A percentile compares a stretch with the other conserved stretches of the same genome.
Conservation (phyloP, 1,284 basidiomycete genomes). For the Clitocybe nebularis region DNA sequence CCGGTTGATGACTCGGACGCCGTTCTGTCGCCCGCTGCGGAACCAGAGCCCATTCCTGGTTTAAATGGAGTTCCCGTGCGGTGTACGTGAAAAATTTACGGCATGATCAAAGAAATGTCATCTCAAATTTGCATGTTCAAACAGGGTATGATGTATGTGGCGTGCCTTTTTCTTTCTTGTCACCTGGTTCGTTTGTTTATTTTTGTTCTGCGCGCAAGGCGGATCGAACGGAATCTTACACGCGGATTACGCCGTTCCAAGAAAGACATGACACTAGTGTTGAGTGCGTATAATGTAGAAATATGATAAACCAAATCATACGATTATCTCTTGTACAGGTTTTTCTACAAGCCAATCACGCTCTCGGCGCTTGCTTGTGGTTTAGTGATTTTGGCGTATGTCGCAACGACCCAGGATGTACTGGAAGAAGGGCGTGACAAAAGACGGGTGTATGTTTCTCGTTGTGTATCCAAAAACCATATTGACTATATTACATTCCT, state of each 20-base stretch:
- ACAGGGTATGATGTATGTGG: slow-evolving; percentile 48
- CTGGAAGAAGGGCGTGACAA: slow-evolving; percentile 77
- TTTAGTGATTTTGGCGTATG: slow-evolving; percentile 66
- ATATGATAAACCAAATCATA: slow-evolving; percentile 6
- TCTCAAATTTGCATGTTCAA: slow-evolving; percentile 2
- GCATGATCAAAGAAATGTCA: slow-evolving; percentile 5
- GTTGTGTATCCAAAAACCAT: slow-evolving; percentile 5
- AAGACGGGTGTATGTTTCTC: slow-evolving; percentile 59
- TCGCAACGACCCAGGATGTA: slow-evolving; percentile 76
- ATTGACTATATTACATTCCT: slow-evolving; percentile 5
- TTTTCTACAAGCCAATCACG: slow-evolving; percentile 80
- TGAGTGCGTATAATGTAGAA: slow-evolving; percentile 48
- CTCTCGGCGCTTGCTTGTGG: slow-evolving; percentile 65
- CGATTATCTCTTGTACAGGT: slow-evolving; percentile 37
- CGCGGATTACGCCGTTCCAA: slow-evolving; percentile 75
- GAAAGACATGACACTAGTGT: slow-evolving; percentile 77
- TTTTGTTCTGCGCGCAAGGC: slow-evolving; percentile 44
- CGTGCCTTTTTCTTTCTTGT: slow-evolving; percentile 17
- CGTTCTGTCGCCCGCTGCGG: slow-evolving; percentile 29
- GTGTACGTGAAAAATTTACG: slow-evolving; percentile 31
- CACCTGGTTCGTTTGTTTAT: slow-evolving; percentile 10
- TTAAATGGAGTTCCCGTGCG: slow-evolving; percentile 43
- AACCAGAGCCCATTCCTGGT: slow-evolving; percentile 42
- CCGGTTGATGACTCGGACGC: slow-evolving; percentile 43
- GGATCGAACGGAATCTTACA: slow-evolving; percentile 76